Percentiles rank a stretch among this genome's conserved stretches.
Evolutionary conservation across 441 rosid species (phyloP).

Genomic region (Erysimum cheiri): DNA sequence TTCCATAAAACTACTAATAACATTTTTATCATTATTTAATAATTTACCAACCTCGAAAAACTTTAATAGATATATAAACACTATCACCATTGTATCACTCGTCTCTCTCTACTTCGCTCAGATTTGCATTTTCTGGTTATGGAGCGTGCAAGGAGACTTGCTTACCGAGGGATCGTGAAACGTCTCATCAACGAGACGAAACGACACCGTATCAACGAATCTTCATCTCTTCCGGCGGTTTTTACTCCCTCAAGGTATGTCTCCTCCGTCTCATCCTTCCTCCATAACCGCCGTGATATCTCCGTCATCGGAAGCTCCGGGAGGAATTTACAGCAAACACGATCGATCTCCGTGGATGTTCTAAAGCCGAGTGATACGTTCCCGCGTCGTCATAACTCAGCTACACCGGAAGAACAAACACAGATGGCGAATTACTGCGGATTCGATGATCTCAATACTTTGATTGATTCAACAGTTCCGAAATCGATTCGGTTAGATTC

Average conservation of each 20-base stretch:
- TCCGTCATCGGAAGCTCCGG: constrained; percentile 14
- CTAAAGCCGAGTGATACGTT: constrained; percentile 77
- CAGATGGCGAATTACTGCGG: constrained; percentile 85
- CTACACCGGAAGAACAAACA: constrained; percentile 80
- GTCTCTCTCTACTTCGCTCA: not conserved
- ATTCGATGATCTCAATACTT: constrained; percentile 63
- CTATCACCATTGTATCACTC: not conserved
- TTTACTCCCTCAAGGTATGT: constrained; percentile 59
- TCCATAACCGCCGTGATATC: constrained; percentile 42
- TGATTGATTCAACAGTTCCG: constrained; percentile 87
- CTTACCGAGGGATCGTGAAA: constrained; percentile 76
- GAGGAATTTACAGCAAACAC: constrained; percentile 38
- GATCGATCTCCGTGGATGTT: constrained; percentile 76
- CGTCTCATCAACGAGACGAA: constrained; percentile 66
- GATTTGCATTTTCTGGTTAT: constrained; percentile 37
- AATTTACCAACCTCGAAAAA: constrained; percentile 2
- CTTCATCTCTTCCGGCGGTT: constrained; percentile 9
- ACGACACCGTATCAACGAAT: constrained; percentile 50
- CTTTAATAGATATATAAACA: not conserved
- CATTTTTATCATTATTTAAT: not conserved
- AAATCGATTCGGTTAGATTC: constrained; percentile 83
- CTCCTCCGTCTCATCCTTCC: constrained; percentile 69
- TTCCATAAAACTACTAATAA: not conserved
- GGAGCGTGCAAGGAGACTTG: constrained; percentile 93
- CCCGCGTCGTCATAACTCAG: constrained; percentile 91